Conservation (phyloP, 768 basidiomycete genomes). For the Crassisporium funariophilum region DNA sequence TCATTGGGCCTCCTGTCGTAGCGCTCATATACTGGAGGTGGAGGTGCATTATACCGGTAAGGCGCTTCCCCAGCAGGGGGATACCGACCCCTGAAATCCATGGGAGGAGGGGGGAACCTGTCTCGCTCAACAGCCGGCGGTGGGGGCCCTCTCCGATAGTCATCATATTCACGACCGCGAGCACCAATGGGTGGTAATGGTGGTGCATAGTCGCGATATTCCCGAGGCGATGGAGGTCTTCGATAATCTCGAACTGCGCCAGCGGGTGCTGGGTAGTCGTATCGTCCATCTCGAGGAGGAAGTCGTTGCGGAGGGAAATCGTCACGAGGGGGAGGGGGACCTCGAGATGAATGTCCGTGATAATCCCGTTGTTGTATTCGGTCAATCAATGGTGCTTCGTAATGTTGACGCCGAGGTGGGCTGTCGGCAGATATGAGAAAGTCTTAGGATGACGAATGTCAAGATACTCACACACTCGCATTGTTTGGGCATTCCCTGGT, state of each 20-base stretch:
- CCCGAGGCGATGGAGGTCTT: slow-evolving; percentile 64
- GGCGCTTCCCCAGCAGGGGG: slow-evolving; percentile 53
- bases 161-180: slow-evolving; percentile 71
- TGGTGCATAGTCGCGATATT: slow-evolving; percentile 65
- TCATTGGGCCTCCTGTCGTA: slow-evolving; percentile 60
- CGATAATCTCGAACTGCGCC: slow-evolving; percentile 54
- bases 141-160: slow-evolving; percentile 56
- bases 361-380: slow-evolving; percentile 65
- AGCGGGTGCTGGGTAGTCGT: slow-evolving; percentile 57
- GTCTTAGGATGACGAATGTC: neutral
- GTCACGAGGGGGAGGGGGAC: slow-evolving; percentile 50
- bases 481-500: slow-evolving; percentile 73
- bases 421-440: slow-evolving; percentile 14
- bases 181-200: slow-evolving; percentile 45
- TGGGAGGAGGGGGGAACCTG: slow-evolving; percentile 55
- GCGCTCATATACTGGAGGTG: slow-evolving; percentile 62
- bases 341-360: slow-evolving; percentile 48
- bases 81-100: slow-evolving; percentile 62
- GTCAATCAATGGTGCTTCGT: slow-evolving; percentile 58
- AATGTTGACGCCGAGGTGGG: slow-evolving; percentile 40
- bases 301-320: slow-evolving; percentile 51
- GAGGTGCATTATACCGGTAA: slow-evolving; percentile 53
- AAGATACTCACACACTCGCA: slow-evolving; percentile 49
- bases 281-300: slow-evolving; percentile 59
- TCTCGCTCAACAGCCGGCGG: slow-evolving; percentile 44